Base-by-base conservation (phyloP, 2,329 filamentous ascomycete genomes). In the Volutella citrinella region DNA sequence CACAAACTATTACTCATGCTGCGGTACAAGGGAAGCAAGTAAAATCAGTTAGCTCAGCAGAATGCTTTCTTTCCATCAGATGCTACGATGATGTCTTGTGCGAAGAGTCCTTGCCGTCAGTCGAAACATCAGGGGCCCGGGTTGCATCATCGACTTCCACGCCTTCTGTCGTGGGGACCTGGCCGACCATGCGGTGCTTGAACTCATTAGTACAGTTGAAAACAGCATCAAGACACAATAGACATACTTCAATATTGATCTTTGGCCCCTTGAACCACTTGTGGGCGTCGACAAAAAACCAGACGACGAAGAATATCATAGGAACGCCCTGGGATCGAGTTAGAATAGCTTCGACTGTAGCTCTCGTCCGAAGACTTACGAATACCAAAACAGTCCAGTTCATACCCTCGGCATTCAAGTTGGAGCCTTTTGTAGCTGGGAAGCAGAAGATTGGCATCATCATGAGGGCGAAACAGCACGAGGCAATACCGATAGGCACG, bases 361-460 rank as follows among this genome's bases (percentile, higher is more conserved):
- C n/a, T 14, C 7, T 4, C 4, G 7, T n/a, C n/a, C n/a, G 4
- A 10, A 10, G 30, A 29, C 38, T 40, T 27, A 42, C 38, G 26
- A 38, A 42, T 5, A 38, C 34, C 4, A 42, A 34, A 13, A 31
- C 31, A 6, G 38, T 42, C 38, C 38, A 42, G 34, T 42, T 38
- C 38, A 42, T 42, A 16, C 38, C 38, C 9, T 38, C 38, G 4
- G 38, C 27, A 5, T 30, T 35, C 21, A 42, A 19, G 17, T 38
- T 25, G 5, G 15, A 18, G 1, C 38, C 38, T 5, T 20, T 24
- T 10, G 21, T 25, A 8, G 38, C 30, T 2, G 38, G 38, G 18
- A 42, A 42, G 15, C 38, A 38, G 32, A 42, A 42, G n/a, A 42
- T 42, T 16, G 38, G 38, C 34, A 38, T 27, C 38, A 42, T 42